phyloP scores from a whole-genome alignment of 306 rosid species.

The Senna tora region DNA sequence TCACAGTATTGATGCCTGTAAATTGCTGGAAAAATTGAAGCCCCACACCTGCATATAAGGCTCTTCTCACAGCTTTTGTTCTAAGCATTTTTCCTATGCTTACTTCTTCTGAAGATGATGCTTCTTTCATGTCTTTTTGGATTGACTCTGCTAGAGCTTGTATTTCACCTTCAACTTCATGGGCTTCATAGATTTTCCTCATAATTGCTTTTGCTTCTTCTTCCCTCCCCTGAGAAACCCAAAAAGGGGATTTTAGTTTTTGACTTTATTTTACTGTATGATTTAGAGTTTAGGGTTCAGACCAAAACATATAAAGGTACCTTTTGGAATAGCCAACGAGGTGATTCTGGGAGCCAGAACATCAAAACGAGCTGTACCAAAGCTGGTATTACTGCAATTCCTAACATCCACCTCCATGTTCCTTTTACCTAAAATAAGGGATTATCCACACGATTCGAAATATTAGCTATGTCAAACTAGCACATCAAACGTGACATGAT shows the following conservation, averaged over 20 bases:
- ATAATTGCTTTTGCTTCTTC: constrained; percentile 53
- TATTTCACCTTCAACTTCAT: constrained; percentile 53
- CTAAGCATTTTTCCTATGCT: constrained; percentile 42
- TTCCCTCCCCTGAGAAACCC: constrained; percentile 53
- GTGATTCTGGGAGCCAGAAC: constrained; percentile 64
- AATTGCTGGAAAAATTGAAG: constrained; percentile 69
- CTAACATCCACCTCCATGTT: constrained; percentile 80
- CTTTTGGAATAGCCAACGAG: constrained; percentile 70
- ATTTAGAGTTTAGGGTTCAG: too few species aligned
- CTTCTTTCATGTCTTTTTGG: constrained; percentile 43
- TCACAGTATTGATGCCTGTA: constrained; percentile 66
- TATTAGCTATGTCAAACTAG: too few species aligned
- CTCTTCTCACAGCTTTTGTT: constrained; percentile 59
- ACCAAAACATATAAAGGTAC: too few species aligned
- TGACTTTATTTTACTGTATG: too few species aligned
- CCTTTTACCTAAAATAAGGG: constrained; percentile 50
- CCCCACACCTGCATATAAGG: constrained; percentile 62
- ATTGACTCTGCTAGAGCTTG: constrained; percentile 51
- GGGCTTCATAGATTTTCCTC: constrained; percentile 47
- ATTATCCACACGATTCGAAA: not conserved
- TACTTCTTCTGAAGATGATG: constrained; percentile 34
- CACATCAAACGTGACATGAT: too few species aligned
- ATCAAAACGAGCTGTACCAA: constrained; percentile 46
- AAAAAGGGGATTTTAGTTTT: too few species aligned
- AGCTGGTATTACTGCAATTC: constrained; percentile 63